Percentiles rank a stretch among this genome's conserved stretches.
phyloP scores from a whole-genome alignment of 140 eudicot genomes.

The Ambrosia hybrid region DNA sequence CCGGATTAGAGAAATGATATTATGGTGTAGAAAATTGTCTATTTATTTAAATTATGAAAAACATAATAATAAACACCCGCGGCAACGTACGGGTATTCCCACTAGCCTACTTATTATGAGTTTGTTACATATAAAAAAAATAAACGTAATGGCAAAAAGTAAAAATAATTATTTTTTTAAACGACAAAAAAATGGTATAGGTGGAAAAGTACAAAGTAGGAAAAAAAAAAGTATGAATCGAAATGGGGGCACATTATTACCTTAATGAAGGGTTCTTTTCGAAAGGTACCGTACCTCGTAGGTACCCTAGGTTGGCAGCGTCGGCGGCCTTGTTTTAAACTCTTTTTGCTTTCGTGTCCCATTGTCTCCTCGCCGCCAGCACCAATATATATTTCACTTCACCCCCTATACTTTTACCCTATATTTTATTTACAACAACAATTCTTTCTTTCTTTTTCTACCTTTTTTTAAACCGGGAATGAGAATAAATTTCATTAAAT shows the following conservation, averaged over 20 bases:
- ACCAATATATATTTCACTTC: neutral
- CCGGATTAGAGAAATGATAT: too few relatives aligned
- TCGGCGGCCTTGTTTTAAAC: conserved; percentile 23
- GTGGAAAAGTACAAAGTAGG: neutral
- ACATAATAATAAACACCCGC: too few relatives aligned
- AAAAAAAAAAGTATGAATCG: neutral
- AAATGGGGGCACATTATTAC: conserved; percentile 11
- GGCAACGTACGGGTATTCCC: too few relatives aligned
- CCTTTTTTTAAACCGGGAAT: neutral
- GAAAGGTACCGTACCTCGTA: conserved; percentile 29
- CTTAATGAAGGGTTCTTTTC: conserved; percentile 29
- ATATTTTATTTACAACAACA: neutral
- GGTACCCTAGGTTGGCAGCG: conserved; percentile 37
- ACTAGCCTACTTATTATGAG: too few relatives aligned
- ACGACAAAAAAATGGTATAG: neutral
- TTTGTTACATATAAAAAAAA: too few relatives aligned
- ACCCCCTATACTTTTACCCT: neutral
- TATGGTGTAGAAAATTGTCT: too few relatives aligned
- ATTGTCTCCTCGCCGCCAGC: conserved; percentile 42
- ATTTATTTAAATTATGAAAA: too few relatives aligned
- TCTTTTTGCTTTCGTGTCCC: conserved; percentile 23
- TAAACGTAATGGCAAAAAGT: too few relatives aligned
- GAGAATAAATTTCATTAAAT: neutral
- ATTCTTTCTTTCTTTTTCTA: too few relatives aligned
- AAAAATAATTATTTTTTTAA: too few relatives aligned